phyloP scores from a whole-genome alignment of 1,284 basidiomycete genomes.

The Amylostereum chailletii region DNA sequence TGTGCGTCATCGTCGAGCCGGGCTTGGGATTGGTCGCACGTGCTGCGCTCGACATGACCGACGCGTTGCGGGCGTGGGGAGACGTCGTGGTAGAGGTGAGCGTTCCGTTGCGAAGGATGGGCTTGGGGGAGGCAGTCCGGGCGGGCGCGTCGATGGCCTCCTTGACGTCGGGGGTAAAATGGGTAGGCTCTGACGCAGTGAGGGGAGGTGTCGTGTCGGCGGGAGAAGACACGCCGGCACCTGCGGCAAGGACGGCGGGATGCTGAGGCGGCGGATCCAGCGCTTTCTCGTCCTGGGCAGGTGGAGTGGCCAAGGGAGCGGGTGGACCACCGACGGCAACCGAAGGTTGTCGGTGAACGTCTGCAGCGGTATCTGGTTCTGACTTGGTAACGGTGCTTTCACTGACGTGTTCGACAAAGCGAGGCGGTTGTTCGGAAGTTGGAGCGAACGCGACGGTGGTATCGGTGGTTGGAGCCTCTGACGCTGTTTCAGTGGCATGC shows the following conservation, averaged over 20 bases:
- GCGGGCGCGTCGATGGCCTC: not conserved
- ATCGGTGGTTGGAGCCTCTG: not conserved
- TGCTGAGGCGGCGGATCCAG: slow-evolving; percentile 9
- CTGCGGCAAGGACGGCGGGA: slow-evolving; percentile 1
- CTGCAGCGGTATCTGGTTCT: not conserved
- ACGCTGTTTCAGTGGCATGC: not conserved
- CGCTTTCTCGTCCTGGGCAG: not conserved
- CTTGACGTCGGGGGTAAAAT: not conserved
- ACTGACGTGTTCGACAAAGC: not conserved
- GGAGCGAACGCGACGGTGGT: no score
- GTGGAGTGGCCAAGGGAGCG: not conserved
- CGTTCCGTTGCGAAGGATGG: slow-evolving; percentile 1
- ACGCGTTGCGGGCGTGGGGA: not conserved
- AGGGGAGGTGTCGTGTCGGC: slow-evolving; percentile 5
- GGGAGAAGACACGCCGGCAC: slow-evolving; percentile 7
- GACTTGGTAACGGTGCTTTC: not conserved
- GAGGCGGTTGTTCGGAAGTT: not conserved
- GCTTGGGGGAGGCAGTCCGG: not conserved
- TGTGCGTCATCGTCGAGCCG: slow-evolving; percentile 20
- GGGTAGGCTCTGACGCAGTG: not conserved
- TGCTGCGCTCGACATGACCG: not conserved
- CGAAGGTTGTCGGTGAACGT: slow-evolving; percentile 1
- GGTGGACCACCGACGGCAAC: not conserved
- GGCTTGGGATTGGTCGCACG: slow-evolving; percentile 6
- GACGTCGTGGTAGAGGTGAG: not conserved